Conservation (phyloP, 352 stramenopile species). For the Pythium rishiriense region DNA sequence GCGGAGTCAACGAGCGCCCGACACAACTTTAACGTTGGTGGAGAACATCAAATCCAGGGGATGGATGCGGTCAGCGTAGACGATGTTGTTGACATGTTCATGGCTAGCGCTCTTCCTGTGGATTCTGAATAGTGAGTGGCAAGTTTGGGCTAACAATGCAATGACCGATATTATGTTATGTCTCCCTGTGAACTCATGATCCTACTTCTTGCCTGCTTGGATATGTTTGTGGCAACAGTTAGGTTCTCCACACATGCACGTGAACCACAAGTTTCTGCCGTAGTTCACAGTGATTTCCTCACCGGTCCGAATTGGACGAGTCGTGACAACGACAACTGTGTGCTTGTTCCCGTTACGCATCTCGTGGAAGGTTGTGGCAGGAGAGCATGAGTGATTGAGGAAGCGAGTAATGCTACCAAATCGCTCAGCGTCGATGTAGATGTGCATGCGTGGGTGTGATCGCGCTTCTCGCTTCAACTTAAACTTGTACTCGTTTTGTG, state of each 20-base stretch:
- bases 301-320: not conserved
- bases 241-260: not conserved
- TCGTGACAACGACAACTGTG: slow-evolving; percentile 1
- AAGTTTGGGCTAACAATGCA: no score
- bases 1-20: no score
- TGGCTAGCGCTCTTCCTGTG: no score
- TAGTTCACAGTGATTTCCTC: slow-evolving; percentile 6
- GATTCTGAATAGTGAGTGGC: no score
- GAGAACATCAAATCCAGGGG: no score
- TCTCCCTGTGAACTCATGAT: no score
- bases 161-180: no score
- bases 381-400: slow-evolving; percentile 2
- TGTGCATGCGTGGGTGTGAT: not conserved
- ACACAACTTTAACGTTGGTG: no score
- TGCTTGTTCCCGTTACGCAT: not conserved
- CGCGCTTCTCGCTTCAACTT: not conserved
- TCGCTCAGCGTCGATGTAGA: not conserved
- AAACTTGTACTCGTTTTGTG: not conserved
- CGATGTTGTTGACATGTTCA: no score
- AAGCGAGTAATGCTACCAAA: not conserved
- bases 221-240: not conserved
- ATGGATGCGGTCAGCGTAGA: no score
- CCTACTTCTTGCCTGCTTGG: no score
- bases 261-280: slow-evolving; percentile 6
- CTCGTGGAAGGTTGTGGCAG: not conserved